Evolutionary conservation across 2,329 filamentous ascomycete species (phyloP).

Genomic region (Bertia moriformis): DNA sequence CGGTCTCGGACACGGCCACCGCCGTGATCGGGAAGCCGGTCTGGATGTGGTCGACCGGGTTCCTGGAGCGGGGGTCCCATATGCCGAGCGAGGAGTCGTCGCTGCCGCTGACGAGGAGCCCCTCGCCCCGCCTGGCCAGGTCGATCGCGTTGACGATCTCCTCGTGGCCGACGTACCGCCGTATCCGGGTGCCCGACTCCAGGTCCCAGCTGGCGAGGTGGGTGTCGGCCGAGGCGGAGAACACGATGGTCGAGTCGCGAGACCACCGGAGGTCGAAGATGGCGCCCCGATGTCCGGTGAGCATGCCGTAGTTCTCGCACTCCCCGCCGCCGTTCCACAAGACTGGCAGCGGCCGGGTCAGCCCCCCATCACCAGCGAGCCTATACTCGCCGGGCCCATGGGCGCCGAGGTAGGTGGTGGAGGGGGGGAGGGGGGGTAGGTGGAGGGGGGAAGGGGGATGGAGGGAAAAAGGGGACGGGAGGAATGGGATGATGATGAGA

Average conservation of each 20-base stretch:
- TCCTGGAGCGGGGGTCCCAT: conserved; percentile 88
- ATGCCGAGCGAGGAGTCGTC: conserved; percentile 90
- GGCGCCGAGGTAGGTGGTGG: no score
- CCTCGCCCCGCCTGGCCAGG: conserved; percentile 76
- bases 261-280: conserved; percentile 93
- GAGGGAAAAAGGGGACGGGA: no score
- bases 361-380: background rate
- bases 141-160: conserved; percentile 91
- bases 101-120: conserved; percentile 76
- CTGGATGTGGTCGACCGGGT: conserved; percentile 73
- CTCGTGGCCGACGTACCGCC: conserved; percentile 81
- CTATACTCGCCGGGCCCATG: no score
- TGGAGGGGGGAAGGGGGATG: no score
- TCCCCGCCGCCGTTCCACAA: conserved; percentile 86
- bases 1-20: conserved; percentile 79
- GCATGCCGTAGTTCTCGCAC: conserved; percentile 83
- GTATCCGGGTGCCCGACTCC: conserved; percentile 80
- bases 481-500: no score
- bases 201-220: conserved; percentile 90
- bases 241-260: conserved; percentile 78
- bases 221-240: conserved; percentile 85
- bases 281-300: conserved; percentile 81
- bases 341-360: conserved; percentile 45
- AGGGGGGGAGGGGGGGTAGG: no score
- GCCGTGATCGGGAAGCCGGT: conserved; percentile 88